A percentile compares a stretch with the other conserved stretches of the same genome.
These are phyloP conservation scores for Emmonsiellopsis sp. DNA, from an alignment of 2,329 filamentous ascomycete species.

Conservation along the genomic window DNA sequence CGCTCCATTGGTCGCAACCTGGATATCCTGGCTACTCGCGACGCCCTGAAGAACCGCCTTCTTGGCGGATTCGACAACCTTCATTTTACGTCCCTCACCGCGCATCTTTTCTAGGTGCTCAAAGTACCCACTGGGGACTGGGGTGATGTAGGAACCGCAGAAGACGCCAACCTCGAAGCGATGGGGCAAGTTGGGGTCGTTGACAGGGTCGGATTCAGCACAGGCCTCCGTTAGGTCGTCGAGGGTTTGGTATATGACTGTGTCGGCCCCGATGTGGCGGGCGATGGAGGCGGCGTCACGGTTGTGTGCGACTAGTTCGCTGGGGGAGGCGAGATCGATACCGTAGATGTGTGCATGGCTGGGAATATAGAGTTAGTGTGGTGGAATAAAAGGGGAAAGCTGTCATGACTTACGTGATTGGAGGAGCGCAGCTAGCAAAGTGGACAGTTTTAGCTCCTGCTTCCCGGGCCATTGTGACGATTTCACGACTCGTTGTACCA, in stretches of 20 bases:
- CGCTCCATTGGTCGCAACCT: conserved; percentile 54
- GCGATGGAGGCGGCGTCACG: conserved; percentile 54
- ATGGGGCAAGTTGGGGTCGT: conserved; percentile 43
- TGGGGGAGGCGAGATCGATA: conserved; percentile 64
- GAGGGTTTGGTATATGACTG: conserved; percentile 68
- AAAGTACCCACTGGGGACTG: conserved; percentile 72
- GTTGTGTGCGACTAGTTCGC: conserved; percentile 63
- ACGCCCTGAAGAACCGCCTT: conserved; percentile 56
- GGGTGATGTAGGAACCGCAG: conserved; percentile 76
- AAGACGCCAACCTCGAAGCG: conserved; percentile 90
- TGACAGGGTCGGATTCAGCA: conserved; percentile 54
- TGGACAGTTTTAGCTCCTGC: conserved; percentile 73
- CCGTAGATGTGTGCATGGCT: conserved; percentile 77
- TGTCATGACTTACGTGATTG: conserved; percentile 50
- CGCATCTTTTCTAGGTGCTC: conserved; percentile 65
- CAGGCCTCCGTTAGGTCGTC: conserved; percentile 74
- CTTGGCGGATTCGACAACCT: conserved; percentile 56
- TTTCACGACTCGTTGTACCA: conserved; percentile 72
- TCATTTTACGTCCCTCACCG: conserved; percentile 60
- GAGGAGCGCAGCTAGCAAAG: conserved; percentile 73
- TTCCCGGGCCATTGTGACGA: conserved; percentile 76
- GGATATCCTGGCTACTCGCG: conserved; percentile 52
- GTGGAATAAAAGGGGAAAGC: conserved; percentile 5
- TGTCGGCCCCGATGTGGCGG: conserved; percentile 61
- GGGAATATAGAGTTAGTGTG: background rate